Evolutionary conservation across 1,284 basidiomycete species (phyloP).

Genomic region (Malassezia nana): DNA sequence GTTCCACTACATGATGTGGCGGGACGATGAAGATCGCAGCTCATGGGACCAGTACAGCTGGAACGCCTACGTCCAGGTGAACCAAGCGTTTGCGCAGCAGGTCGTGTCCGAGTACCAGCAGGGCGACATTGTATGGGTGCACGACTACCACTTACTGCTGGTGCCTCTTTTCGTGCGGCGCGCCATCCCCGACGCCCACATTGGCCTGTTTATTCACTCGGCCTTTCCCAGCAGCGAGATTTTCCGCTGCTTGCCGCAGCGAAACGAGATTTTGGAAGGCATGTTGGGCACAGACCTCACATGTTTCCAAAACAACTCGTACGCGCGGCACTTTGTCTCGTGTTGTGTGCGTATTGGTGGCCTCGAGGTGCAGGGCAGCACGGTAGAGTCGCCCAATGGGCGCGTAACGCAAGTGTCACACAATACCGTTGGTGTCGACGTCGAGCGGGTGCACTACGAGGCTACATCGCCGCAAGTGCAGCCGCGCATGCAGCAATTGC

Average conservation of each 20-base stretch:
- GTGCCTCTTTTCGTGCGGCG: slow-evolving; percentile 75
- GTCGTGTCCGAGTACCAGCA: slow-evolving; percentile 68
- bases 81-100: slow-evolving; percentile 70
- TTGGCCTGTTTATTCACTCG: slow-evolving; percentile 92
- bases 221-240: slow-evolving; percentile 95
- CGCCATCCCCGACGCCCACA: slow-evolving; percentile 61
- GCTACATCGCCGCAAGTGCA: slow-evolving; percentile 68
- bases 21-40: slow-evolving; percentile 60
- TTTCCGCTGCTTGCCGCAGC: slow-evolving; percentile 74
- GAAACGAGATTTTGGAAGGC: slow-evolving; percentile 87
- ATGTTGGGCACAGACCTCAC: slow-evolving; percentile 96
- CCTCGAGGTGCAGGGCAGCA: slow-evolving; percentile 67
- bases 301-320: slow-evolving; percentile 93
- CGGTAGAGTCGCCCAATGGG: slow-evolving; percentile 81
- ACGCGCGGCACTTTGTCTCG: slow-evolving; percentile 86
- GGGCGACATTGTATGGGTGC: slow-evolving; percentile 64
- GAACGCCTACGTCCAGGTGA: slow-evolving; percentile 72
- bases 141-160: slow-evolving; percentile 72
- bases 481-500: slow-evolving; percentile 77
- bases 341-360: slow-evolving; percentile 93
- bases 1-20: slow-evolving; percentile 97
- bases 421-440: slow-evolving; percentile 95
- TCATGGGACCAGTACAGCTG: slow-evolving; percentile 66
- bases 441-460: slow-evolving; percentile 74
- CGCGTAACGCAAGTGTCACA: slow-evolving; percentile 75